Base-by-base conservation (phyloP, 768 basidiomycete genomes). In the Kondoa malvinella region DNA sequence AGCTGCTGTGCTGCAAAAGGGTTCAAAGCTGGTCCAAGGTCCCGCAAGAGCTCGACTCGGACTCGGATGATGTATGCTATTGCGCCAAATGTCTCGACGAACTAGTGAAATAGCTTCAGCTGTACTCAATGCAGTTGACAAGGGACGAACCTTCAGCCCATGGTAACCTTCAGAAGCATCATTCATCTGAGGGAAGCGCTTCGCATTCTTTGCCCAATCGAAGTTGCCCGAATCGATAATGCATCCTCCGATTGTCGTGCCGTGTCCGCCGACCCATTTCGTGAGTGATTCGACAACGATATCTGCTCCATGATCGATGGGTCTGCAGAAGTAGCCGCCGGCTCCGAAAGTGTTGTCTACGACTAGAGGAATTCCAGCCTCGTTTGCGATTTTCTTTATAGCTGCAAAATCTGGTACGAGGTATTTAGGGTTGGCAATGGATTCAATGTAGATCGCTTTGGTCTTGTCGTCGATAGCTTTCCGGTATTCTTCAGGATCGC, bases 241-340 rank as follows among this genome's bases (percentile, higher is more conserved):
- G 31, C 88, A 83, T 56, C 88, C 88, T 2, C 81, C 87, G 60
- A 90, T 87, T 27, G 86, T 86, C 0, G 85, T 88, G 32, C 88
- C 87, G 68, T 72, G 71, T 0, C 73, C 67, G 4, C 64, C 63
- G 34, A 89, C 88, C 88, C 88, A 90, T 73, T 90, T 89, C 0
- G 88, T 88, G 0, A 86, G 86, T 63, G 84, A 86, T 75, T 88
- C 85, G 21, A 88, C 85, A 68, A 89, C 79, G 68, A 89, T 87
- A 71, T 90, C 87, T 0, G 88, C 87, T 16, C 88, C 88, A 72
- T 83, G 81, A 27, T 84, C 81, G 69, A 89, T 83, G 1, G 88
- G 88, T 0, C 81, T 79, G 68, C 85, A 79, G 66, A 89, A 80
- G 72, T 87, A 89, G 2, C 78, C 76, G 75, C 66, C 72, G 21